Evolutionary conservation across 768 basidiomycete species (phyloP).

Genomic region (Rhodotorula kratochvilovae): DNA sequence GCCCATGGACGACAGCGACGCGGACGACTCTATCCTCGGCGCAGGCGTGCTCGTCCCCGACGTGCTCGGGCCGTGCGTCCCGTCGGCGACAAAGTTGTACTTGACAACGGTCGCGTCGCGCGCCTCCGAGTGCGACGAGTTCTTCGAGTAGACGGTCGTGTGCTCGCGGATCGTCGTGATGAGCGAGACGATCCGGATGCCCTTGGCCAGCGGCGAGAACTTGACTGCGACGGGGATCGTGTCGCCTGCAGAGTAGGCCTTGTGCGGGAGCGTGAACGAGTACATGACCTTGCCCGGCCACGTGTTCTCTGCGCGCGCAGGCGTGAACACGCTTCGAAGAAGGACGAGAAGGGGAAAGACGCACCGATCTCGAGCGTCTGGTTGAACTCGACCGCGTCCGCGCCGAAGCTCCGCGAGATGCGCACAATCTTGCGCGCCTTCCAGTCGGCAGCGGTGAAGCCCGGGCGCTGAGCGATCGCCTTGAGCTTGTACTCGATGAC

Average conservation of each 20-base stretch:
- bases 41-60: background rate
- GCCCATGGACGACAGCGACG: slow-evolving; percentile 27
- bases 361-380: slow-evolving; percentile 72
- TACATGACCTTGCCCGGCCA: slow-evolving; percentile 99
- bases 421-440: slow-evolving; percentile 60
- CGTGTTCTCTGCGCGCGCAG: slow-evolving; percentile 67
- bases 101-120: slow-evolving; percentile 49
- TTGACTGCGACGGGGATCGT: slow-evolving; percentile 74
- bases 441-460: slow-evolving; percentile 63
- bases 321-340: background rate
- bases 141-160: slow-evolving; percentile 48
- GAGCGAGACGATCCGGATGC: slow-evolving; percentile 65
- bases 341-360: background rate
- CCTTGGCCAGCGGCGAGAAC: slow-evolving; percentile 80
- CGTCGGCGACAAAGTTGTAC: slow-evolving; percentile 46
- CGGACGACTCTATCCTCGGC: slow-evolving; percentile 29
- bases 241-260: slow-evolving; percentile 91
- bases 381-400: slow-evolving; percentile 88
- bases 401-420: slow-evolving; percentile 67
- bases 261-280: slow-evolving; percentile 80
- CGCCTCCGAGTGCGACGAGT: slow-evolving; percentile 48
- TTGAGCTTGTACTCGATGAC: slow-evolving; percentile 82
- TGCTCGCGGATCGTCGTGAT: slow-evolving; percentile 68
- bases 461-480: slow-evolving; percentile 72
- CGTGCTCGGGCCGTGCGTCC: background rate